Evolutionary conservation across 768 basidiomycete species (phyloP), one percentile per base, ranked within the genome.

Genomic region (Phylloporus sp.): DNA sequence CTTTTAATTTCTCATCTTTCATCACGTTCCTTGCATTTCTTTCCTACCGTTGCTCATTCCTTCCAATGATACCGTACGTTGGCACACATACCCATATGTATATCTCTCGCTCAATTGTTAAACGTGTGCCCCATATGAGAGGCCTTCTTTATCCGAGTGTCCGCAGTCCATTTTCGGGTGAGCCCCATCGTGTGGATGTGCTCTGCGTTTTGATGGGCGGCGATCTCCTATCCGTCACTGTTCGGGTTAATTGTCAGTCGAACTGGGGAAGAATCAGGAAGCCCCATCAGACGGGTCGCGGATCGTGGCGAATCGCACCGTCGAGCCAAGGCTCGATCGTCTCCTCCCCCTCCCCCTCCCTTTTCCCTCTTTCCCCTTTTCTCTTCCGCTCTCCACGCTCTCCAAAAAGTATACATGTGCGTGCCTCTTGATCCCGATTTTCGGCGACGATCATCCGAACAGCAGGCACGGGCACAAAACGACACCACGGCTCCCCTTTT

Each of bases 1-100:
- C 47, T 67, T 68, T 48, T 68, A 49, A 42, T 36, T 31, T 21
- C 8, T 10, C 50, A 46, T 67, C 72, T 67, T 28, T 28, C 18
- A 14, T 44, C 26, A 17, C 31, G 11, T n/a, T 43, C 42, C 13
- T 42, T 54, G 17, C 17, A 8, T 29, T 27, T 2, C 5, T 23
- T 6, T 13, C 27, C 17, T n/a, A n/a, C n/a, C n/a, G n/a, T n/a
- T n/a, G n/a, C n/a, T n/a, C n/a, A n/a, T 14, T n/a, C 15, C 6
- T 27, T 26, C n/a, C 17, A n/a, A n/a, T 28, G 13, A 17, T 8
- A 15, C 17, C n/a, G 21, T 44, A 46, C 39, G 26, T 26, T 15
- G n/a, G 18, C 11, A 17, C 33, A 15, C 49, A 51, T 39, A 43
- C 40, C 43, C 44, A 49, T 46, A 41, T 41, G 55, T 37, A 52